A percentile compares a stretch with the other conserved stretches of the same genome.
phyloP scores from a whole-genome alignment of 495 filamentous ascomycete species.

The Cercophora scortea region DNA sequence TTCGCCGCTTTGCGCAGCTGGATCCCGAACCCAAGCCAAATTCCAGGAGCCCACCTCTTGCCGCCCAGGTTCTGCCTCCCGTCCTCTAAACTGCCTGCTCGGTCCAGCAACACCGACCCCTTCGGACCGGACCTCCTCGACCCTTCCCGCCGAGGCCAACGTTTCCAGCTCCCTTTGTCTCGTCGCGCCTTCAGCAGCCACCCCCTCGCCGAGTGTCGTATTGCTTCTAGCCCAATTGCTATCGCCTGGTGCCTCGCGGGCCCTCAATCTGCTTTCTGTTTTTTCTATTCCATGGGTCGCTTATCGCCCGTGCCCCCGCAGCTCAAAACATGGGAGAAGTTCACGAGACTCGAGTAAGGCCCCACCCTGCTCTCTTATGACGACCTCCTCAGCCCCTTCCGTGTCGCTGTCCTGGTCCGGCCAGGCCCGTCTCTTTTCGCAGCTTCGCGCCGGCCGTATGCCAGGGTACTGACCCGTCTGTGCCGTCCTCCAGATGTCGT shows the following conservation, averaged over 20 bases:
- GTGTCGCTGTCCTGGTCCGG: background rate
- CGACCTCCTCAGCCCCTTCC: background rate
- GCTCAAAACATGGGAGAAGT: constrained; percentile 28
- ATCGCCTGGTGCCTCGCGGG: background rate
- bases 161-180: background rate
- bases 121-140: background rate
- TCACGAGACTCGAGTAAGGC: constrained; percentile 27
- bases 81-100: too few relatives aligned
- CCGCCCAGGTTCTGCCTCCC: too few relatives aligned
- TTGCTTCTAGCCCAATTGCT: background rate
- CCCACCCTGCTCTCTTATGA: background rate
- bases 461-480: constrained; percentile 1
- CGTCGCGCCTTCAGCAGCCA: background rate
- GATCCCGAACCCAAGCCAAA: too few relatives aligned
- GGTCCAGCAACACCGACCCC: background rate
- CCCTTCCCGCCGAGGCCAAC: background rate
- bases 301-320: constrained; percentile 18
- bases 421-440: background rate
- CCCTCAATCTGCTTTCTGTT: background rate
- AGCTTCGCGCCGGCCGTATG: background rate
- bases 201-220: background rate
- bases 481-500: constrained; percentile 18
- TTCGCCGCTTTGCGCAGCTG: too few relatives aligned
- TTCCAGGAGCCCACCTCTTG: too few relatives aligned
- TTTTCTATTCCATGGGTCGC: constrained; percentile 14